Base-by-base conservation (phyloP, 2,329 filamentous ascomycete species). In the Cercospora canescens region DNA sequence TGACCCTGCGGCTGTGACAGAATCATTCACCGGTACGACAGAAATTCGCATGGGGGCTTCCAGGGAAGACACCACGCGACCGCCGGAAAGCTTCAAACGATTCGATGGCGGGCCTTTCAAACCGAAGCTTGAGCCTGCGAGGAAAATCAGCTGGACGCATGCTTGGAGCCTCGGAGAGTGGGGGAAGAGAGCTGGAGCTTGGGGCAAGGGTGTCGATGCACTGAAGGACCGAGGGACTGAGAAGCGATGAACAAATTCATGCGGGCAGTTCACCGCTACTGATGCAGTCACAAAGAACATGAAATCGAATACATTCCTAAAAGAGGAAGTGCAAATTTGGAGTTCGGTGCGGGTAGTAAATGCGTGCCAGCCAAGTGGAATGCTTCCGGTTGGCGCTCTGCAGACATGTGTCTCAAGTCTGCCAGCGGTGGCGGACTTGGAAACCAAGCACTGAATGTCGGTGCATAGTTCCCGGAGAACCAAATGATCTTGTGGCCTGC, bases 91-190 rank as follows among this genome's bases (percentile, higher is more conserved):
- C 68, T 84, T 84, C 67, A 77, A 75, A 61, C 76, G 82, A 55
- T 74, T 78, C 76, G 41, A 69, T 35, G 55, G 79, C 78, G 24
- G 52, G 4, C 82, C 83, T 16, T 84, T 83, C 61, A 74, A 81
- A 28, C 81, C 78, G 32, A 72, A 74, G 60, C 67, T 69, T 30
- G 81, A 83, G 63, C 75, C 81, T 41, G 83, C 85, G 60, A 83
- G 83, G 2, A 84, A 81, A 74, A 83, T 87, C 66, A 76, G 77
- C 11, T 83, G 79, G 80, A 80, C 79, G 67, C 85, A 87, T 79
- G 79, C 82, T 55, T 87, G 84, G 85, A 83, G 84, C 0, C 84
- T 83, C 65, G 76, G 82, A 70, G 81, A 77, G 66, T 86, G 84
- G 84, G 84, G 84, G 2, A 83, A 80, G 77, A 82, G 79, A 69